Conservation (phyloP, 1,284 basidiomycete genomes). For the Phlebopus sp. region DNA sequence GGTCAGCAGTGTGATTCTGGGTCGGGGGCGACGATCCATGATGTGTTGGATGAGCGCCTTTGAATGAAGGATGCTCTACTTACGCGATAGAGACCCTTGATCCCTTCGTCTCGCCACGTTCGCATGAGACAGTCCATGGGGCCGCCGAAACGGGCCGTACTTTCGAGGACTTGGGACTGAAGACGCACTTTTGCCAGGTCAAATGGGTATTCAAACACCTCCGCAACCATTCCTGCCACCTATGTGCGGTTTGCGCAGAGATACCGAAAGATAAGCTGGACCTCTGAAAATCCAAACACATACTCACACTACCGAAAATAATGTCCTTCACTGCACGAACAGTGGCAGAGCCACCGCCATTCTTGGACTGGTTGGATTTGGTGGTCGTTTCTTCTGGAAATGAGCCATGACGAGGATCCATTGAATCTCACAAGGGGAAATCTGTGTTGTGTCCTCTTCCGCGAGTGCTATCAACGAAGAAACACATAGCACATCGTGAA, state of each 20-base stretch:
- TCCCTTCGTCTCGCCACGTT: slow-evolving; percentile 76
- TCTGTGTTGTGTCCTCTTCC: not conserved
- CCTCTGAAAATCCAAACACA: not conserved
- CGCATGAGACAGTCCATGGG: slow-evolving; percentile 79
- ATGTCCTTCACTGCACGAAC: slow-evolving; percentile 52
- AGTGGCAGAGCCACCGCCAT: slow-evolving; percentile 26
- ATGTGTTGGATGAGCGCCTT: not conserved
- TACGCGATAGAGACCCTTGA: slow-evolving; percentile 78
- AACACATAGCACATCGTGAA: not conserved
- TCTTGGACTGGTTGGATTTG: not conserved
- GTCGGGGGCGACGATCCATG: not conserved
- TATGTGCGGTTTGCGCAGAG: slow-evolving; percentile 19
- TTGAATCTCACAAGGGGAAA: slow-evolving; percentile 1
- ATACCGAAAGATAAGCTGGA: not conserved
- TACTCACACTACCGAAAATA: slow-evolving; percentile 54
- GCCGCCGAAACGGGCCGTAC: slow-evolving; percentile 68
- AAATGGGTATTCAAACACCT: slow-evolving; percentile 85
- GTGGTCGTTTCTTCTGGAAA: slow-evolving; percentile 4
- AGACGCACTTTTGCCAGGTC: slow-evolving; percentile 84
- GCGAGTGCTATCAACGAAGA: not conserved
- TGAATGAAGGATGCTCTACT: slow-evolving; percentile 30
- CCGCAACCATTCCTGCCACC: slow-evolving; percentile 79
- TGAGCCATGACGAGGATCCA: slow-evolving; percentile 13
- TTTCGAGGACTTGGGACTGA: slow-evolving; percentile 79
- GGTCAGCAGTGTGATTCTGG: slow-evolving; percentile 6